Percentiles rank a stretch among this genome's conserved stretches.
These are phyloP conservation scores for Triticum turgidum DNA, from an alignment of 176 grass and related monocot species.

Conservation along the genomic window DNA sequence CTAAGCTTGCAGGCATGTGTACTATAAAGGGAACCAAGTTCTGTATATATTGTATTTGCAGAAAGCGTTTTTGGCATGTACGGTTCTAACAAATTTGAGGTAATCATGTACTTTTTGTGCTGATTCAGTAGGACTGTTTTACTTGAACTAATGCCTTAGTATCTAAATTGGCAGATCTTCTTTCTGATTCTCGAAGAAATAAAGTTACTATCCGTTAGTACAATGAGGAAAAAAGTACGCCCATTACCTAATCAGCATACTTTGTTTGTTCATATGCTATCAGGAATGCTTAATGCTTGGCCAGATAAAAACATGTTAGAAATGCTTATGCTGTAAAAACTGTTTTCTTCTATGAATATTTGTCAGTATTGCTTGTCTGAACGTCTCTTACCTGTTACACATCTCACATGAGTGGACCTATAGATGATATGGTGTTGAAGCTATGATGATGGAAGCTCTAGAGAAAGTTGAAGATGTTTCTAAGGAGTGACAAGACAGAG, in stretches of 20 bases:
- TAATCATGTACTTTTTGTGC: no score
- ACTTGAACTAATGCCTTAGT: no score
- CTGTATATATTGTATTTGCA: no score
- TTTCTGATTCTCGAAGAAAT: no score
- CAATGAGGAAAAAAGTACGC: no score
- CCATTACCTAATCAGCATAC: background rate
- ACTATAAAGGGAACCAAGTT: no score
- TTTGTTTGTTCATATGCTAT: background rate
- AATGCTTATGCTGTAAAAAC: background rate
- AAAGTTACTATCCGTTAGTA: no score
- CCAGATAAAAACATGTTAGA: background rate
- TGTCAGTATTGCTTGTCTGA: background rate
- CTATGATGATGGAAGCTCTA: constrained; percentile 83
- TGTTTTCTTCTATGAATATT: background rate
- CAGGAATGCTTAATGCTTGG: background rate
- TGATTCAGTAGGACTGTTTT: no score
- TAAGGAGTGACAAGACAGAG: constrained; percentile 88
- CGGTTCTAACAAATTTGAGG: no score
- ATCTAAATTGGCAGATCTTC: no score
- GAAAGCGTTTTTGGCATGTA: no score
- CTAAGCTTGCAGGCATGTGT: no score
- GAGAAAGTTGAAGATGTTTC: constrained; percentile 85
- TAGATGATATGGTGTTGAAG: constrained; percentile 68
- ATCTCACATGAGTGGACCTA: constrained; percentile 51
- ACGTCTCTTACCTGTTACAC: constrained; percentile 24